A percentile compares a stretch with the other conserved stretches of the same genome.
Evolutionary conservation across 495 filamentous ascomycete species (phyloP).

Genomic region (Echria macrotheca): DNA sequence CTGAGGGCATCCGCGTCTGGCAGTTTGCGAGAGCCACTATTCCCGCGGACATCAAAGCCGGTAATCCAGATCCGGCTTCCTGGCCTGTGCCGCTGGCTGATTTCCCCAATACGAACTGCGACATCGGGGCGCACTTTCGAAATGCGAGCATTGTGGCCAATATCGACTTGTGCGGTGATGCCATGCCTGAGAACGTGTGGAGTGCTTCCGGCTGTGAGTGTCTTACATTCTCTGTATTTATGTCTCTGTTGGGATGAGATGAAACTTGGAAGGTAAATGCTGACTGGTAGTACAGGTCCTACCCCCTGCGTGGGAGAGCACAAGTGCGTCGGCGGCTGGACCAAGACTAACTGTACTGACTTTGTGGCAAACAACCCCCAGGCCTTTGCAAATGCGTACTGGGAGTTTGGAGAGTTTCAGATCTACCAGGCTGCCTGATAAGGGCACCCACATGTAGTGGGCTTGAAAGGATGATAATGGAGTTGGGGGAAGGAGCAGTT

Average conservation of each 20-base stretch:
- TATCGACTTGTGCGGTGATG: conserved; percentile 63
- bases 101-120: conserved; percentile 53
- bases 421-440: conserved; percentile 49
- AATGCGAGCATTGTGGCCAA: conserved; percentile 65
- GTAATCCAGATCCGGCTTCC: conserved; percentile 49
- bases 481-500: too few species aligned
- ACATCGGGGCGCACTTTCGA: conserved; percentile 55
- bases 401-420: conserved; percentile 60
- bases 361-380: conserved; percentile 58
- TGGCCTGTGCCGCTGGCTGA: conserved; percentile 57
- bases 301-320: conserved; percentile 1
- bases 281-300: conserved; percentile 15
- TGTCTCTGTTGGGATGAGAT: neutral
- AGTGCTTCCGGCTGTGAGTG: conserved; percentile 41
- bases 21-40: conserved; percentile 47
- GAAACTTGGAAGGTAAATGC: conserved; percentile 14
- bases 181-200: conserved; percentile 46
- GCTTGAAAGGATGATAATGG: too few species aligned
- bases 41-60: conserved; percentile 47
- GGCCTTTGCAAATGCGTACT: conserved; percentile 59
- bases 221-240: conserved; percentile 1
- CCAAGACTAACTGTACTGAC: conserved; percentile 50
- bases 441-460: too few species aligned
- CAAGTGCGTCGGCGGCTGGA: conserved; percentile 15
- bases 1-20: conserved; percentile 56